Percentiles rank a stretch among this genome's conserved stretches.
These are phyloP conservation scores for Penicillium macrosclerotiorum DNA, from an alignment of 495 filamentous ascomycete genomes.

Conservation along the genomic window DNA sequence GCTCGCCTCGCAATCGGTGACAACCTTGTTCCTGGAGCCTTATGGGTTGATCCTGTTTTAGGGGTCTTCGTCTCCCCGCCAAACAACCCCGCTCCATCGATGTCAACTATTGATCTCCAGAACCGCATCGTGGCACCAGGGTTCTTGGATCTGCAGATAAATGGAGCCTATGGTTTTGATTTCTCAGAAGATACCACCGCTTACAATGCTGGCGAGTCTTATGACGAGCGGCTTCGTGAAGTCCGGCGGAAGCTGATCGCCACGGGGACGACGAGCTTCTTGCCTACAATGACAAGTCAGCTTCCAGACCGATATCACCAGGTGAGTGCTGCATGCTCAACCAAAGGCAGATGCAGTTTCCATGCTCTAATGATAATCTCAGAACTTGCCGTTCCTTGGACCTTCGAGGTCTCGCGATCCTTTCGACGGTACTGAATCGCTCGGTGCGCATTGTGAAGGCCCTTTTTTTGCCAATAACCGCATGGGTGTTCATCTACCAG, in stretches of 20 bases:
- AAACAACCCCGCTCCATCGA: conserved; percentile 39
- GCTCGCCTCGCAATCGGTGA: conserved; percentile 57
- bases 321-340: conserved; percentile 3
- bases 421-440: conserved; percentile 57
- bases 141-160: conserved; percentile 71
- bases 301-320: conserved; percentile 23
- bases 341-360: background rate
- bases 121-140: conserved; percentile 66
- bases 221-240: conserved; percentile 52
- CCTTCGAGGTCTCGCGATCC: conserved; percentile 44
- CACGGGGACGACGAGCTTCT: conserved; percentile 66
- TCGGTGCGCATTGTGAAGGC: conserved; percentile 73
- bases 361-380: background rate
- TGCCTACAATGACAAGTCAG: conserved; percentile 53
- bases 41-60: conserved; percentile 62
- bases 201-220: conserved; percentile 50
- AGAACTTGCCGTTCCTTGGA: conserved; percentile 54
- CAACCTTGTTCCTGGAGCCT: conserved; percentile 54
- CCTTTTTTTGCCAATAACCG: conserved; percentile 66
- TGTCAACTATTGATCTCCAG: conserved; percentile 52
- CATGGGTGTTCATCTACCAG: conserved; percentile 59
- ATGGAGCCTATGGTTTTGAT: conserved; percentile 72
- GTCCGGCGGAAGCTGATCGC: conserved; percentile 57
- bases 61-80: conserved; percentile 61
- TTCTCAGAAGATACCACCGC: conserved; percentile 49